These are phyloP conservation scores for Microcyclosporella mali DNA, from an alignment of 2,329 filamentous ascomycete genomes.

Conservation along the genomic window DNA sequence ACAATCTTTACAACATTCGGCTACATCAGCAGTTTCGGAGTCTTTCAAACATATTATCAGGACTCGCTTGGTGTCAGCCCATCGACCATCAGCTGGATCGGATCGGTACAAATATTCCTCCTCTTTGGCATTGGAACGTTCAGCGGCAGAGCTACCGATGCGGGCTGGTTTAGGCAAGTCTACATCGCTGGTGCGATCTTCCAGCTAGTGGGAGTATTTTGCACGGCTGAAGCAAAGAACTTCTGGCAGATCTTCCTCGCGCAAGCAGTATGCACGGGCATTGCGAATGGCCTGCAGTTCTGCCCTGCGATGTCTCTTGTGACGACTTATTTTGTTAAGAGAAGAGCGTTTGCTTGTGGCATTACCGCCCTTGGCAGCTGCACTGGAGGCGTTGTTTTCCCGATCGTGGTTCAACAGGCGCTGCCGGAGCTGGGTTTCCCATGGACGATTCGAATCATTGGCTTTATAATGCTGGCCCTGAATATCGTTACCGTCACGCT, in stretches of 20 bases:
- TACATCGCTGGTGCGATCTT: conserved; percentile 41
- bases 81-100: conserved; percentile 50
- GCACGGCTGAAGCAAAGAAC: conserved; percentile 44
- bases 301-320: conserved; percentile 59
- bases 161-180: conserved; percentile 43
- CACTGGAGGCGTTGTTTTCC: conserved; percentile 51
- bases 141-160: conserved; percentile 48
- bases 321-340: conserved; percentile 58
- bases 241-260: conserved; percentile 51
- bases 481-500: conserved; percentile 26
- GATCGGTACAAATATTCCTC: conserved; percentile 48
- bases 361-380: conserved; percentile 55
- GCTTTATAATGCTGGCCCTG: conserved; percentile 39
- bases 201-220: conserved; percentile 48
- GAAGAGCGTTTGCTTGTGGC: conserved; percentile 53
- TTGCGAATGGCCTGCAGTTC: conserved; percentile 58
- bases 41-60: conserved; percentile 44
- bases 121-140: conserved; percentile 48
- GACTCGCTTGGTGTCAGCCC: conserved; percentile 27
- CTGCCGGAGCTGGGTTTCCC: conserved; percentile 47
- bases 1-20: conserved; percentile 32
- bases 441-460: conserved; percentile 50
- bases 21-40: conserved; percentile 28
- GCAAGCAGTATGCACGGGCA: conserved; percentile 47
- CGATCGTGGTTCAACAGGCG: conserved; percentile 46